Percentiles rank a stretch among this genome's conserved stretches.
Conservation (phyloP, 2,329 filamentous ascomycete genomes). For the Lachnellula arida region DNA sequence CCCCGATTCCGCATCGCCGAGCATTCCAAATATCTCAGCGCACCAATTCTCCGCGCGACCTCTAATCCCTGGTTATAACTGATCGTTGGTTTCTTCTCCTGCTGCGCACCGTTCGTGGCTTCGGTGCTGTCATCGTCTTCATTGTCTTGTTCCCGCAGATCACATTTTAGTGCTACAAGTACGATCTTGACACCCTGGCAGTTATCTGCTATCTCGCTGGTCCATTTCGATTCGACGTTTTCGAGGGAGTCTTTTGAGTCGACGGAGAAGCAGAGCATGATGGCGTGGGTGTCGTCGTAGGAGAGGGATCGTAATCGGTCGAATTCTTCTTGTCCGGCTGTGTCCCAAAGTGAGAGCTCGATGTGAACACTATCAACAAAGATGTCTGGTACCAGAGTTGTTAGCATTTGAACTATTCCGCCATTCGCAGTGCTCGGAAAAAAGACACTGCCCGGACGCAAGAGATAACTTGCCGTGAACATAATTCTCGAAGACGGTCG, state of each 20-base stretch:
- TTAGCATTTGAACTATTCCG: background rate
- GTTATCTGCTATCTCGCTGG: slow-evolving; percentile 96
- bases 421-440: background rate
- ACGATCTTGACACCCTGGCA: slow-evolving; percentile 94
- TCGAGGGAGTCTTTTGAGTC: slow-evolving; percentile 95
- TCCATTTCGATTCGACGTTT: slow-evolving; percentile 98
- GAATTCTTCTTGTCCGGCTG: slow-evolving; percentile 97
- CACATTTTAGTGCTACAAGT: slow-evolving; percentile 93
- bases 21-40: slow-evolving; percentile 93
- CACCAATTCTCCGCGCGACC: slow-evolving; percentile 86
- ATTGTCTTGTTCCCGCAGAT: slow-evolving; percentile 75
- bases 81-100: slow-evolving; percentile 69
- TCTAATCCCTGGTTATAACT: slow-evolving; percentile 88
- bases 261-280: slow-evolving; percentile 98
- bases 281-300: slow-evolving; percentile 94
- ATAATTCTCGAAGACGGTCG: slow-evolving; percentile 98
- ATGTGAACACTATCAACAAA: slow-evolving; percentile 98
- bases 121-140: slow-evolving; percentile 48
- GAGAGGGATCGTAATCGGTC: slow-evolving; percentile 91
- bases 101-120: slow-evolving; percentile 39
- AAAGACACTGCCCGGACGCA: background rate
- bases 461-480: slow-evolving; percentile 69
- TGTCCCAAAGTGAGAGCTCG: slow-evolving; percentile 97
- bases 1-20: slow-evolving; percentile 97
- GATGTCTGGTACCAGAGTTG: slow-evolving; percentile 61